These are phyloP conservation scores for Naganishia sp. DNA, from an alignment of 1,284 basidiomycete genomes.

Conservation along the genomic window DNA sequence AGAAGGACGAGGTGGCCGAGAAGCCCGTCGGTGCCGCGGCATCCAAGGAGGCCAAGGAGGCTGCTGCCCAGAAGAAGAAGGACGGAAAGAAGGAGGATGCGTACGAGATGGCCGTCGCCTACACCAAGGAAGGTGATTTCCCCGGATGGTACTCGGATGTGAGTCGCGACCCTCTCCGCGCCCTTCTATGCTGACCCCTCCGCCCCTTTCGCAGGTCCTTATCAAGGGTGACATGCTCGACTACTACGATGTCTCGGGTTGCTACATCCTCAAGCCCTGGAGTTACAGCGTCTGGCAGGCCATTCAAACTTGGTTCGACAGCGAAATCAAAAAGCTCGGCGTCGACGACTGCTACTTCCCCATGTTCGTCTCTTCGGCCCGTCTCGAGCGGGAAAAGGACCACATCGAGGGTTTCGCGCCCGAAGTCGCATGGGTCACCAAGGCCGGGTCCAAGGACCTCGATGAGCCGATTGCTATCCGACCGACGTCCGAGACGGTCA, in stretches of 20 bases:
- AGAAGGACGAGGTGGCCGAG: slow-evolving; percentile 54
- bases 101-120: slow-evolving; percentile 85
- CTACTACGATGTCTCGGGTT: slow-evolving; percentile 98
- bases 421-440: slow-evolving; percentile 98
- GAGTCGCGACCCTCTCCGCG: slow-evolving; percentile 41
- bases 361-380: slow-evolving; percentile 93
- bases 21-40: slow-evolving; percentile 49
- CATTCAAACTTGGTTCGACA: slow-evolving; percentile 93
- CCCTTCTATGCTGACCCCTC: neutral
- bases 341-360: slow-evolving; percentile 99
- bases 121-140: slow-evolving; percentile 94
- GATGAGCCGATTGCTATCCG: slow-evolving; percentile 98
- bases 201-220: slow-evolving; percentile 68
- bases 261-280: slow-evolving; percentile 98
- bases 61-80: slow-evolving; percentile 59
- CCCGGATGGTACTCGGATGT: slow-evolving; percentile 92
- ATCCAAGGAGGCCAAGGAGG: slow-evolving; percentile 40
- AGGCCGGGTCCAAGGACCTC: slow-evolving; percentile 87
- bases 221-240: slow-evolving; percentile 99
- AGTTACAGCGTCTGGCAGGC: slow-evolving; percentile 96
- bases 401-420: slow-evolving; percentile 99
- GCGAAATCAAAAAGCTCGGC: slow-evolving; percentile 86
- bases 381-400: slow-evolving; percentile 95
- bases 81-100: slow-evolving; percentile 81
- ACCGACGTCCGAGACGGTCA: slow-evolving; percentile 95